Evolutionary conservation across 495 filamentous ascomycete genomes (phyloP).

Genomic region (Viridothelium virens): DNA sequence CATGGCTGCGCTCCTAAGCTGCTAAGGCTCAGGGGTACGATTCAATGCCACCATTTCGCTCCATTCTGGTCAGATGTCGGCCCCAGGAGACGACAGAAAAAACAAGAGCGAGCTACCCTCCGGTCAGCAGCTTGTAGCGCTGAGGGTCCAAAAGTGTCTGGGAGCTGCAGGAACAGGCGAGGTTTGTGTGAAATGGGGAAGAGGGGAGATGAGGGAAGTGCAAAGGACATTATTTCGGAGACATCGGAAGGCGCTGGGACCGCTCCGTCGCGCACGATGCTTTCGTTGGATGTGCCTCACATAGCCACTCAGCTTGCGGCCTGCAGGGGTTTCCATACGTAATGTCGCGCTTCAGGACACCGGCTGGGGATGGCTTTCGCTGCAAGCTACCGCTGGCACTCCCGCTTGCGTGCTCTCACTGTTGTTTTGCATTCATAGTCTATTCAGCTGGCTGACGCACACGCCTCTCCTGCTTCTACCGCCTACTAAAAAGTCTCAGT

Average conservation of each 20-base stretch:
- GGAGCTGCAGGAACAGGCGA: too few species aligned
- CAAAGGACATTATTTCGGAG: neutral
- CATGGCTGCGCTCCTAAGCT: neutral
- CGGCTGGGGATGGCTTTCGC: neutral
- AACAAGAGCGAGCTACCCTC: too few species aligned
- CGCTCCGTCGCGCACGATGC: neutral
- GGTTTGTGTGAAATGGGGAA: too few species aligned
- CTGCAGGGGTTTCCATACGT: constrained; percentile 9
- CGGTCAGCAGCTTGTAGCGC: too few species aligned
- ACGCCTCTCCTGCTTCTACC: neutral
- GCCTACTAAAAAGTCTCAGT: neutral
- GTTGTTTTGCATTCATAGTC: constrained; percentile 3
- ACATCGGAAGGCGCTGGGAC: neutral
- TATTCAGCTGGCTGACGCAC: constrained; percentile 11
- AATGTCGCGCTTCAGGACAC: constrained; percentile 8
- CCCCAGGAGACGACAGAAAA: too few species aligned
- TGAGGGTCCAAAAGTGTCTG: too few species aligned
- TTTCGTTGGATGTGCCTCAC: constrained; percentile 7
- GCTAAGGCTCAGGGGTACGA: neutral
- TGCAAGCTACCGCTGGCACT: neutral
- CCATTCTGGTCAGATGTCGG: too few species aligned
- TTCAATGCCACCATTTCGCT: neutral
- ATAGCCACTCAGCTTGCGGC: neutral
- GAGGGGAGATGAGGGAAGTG: neutral
- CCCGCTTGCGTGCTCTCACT: neutral